Conservation (phyloP, 73 alveolate genomes). For the Paramecium primaurelia region DNA sequence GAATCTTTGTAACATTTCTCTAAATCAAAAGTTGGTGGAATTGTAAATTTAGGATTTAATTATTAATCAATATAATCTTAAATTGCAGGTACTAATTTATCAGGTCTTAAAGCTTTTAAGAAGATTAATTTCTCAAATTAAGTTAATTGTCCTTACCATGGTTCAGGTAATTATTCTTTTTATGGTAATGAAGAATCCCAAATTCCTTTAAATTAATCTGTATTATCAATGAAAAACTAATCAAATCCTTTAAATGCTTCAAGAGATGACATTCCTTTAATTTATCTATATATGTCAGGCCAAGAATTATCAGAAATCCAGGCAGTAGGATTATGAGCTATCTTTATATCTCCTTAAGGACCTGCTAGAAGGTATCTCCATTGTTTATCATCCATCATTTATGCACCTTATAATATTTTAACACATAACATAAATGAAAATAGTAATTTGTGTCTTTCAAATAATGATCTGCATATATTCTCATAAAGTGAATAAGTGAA, state of each 20-base stretch:
- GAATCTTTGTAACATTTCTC: conserved; percentile 91
- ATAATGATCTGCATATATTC: conserved; percentile 97
- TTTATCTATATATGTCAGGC: conserved; percentile 87
- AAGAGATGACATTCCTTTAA: conserved; percentile 86
- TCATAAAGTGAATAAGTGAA: conserved; percentile 98
- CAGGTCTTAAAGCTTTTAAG: conserved; percentile 93
- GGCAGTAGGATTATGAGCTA: conserved; percentile 93
- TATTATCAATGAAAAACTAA: conserved; percentile 82
- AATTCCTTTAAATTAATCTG: conserved; percentile 82
- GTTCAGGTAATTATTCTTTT: conserved; percentile 91
- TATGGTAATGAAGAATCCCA: conserved; percentile 92
- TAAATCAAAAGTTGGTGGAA: conserved; percentile 98
- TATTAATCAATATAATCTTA: conserved; percentile 84
- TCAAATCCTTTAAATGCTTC: conserved; percentile 92
- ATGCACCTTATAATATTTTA: conserved; percentile 86
- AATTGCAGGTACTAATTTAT: conserved; percentile 87
- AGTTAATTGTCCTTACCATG: conserved; percentile 83
- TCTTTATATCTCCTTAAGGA: conserved; percentile 87
- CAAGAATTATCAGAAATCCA: conserved; percentile 94
- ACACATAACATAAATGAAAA: conserved; percentile 96
- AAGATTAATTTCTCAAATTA: conserved; percentile 91
- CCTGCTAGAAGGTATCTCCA: conserved; percentile 94
- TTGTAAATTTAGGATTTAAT: conserved; percentile 93
- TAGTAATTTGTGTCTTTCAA: conserved; percentile 97
- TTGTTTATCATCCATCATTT: conserved; percentile 71